These are phyloP conservation scores for Oryza rufipogon DNA, from an alignment of 176 grass and related monocot species.

Conservation along the genomic window DNA sequence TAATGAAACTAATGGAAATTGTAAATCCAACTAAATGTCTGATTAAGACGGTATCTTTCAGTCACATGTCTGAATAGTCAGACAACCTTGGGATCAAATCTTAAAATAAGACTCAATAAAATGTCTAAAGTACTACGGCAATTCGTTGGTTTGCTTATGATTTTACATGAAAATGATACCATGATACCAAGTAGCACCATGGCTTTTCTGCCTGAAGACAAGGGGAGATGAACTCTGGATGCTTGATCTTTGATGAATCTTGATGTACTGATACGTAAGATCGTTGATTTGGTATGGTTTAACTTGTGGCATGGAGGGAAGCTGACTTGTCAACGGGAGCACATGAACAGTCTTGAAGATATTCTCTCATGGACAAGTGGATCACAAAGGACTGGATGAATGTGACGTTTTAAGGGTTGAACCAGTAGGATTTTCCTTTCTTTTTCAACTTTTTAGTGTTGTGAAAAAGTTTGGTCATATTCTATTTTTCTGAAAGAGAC, in stretches of 20 bases:
- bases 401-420: slow-evolving; percentile 5
- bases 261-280: slow-evolving; percentile 9
- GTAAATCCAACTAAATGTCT: neutral
- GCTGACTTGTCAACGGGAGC: neutral
- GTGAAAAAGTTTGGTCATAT: neutral
- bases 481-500: neutral
- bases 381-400: neutral
- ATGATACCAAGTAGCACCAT: neutral
- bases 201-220: neutral
- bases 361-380: slow-evolving; percentile 23
- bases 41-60: neutral
- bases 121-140: neutral
- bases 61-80: neutral
- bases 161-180: neutral
- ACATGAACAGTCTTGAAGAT: slow-evolving; percentile 11
- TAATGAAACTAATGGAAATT: neutral
- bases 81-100: neutral
- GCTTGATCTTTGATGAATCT: neutral
- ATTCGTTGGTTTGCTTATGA: no score
- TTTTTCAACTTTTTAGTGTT: slow-evolving; percentile 10
- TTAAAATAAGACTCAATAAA: neutral
- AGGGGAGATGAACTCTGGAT: neutral
- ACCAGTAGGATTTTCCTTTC: slow-evolving; percentile 27
- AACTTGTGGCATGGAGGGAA: neutral
- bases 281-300: neutral